Percentiles rank a stretch among this genome's conserved stretches.
Conservation (phyloP, 2,329 filamentous ascomycete species). For the Zelopaecilomyces penicillatus region DNA sequence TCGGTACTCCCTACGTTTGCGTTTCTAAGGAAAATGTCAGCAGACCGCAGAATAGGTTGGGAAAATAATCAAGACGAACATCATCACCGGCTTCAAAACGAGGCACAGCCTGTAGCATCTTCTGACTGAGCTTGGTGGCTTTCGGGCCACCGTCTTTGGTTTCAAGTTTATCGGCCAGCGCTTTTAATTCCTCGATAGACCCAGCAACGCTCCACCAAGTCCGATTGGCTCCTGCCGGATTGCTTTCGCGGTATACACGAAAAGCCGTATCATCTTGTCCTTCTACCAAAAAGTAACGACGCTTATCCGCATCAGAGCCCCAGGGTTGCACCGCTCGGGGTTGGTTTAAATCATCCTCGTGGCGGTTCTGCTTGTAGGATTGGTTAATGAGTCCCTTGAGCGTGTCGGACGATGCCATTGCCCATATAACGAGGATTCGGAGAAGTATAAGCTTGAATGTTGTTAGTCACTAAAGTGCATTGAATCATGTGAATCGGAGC, state of each 20-base stretch:
- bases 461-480: conserved; percentile 7
- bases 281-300: conserved; percentile 89
- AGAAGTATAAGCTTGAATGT: conserved; percentile 64
- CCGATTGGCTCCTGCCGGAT: conserved; percentile 63
- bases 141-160: conserved; percentile 71
- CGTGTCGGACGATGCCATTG: conserved; percentile 77
- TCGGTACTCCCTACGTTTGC: conserved; percentile 85
- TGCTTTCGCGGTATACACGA: conserved; percentile 87
- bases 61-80: conserved; percentile 37
- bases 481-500: conserved; percentile 14
- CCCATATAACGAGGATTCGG: conserved; percentile 78
- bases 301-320: conserved; percentile 83
- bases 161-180: conserved; percentile 66
- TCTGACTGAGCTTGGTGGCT: conserved; percentile 67
- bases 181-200: conserved; percentile 75
- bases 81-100: conserved; percentile 91
- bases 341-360: conserved; percentile 73
- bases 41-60: neutral
- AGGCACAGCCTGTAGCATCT: conserved; percentile 71
- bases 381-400: conserved; percentile 76
- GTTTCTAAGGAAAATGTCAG: conserved; percentile 54
- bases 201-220: conserved; percentile 94
- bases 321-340: conserved; percentile 83
- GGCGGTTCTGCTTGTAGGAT: conserved; percentile 79
- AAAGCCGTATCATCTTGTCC: conserved; percentile 92